A percentile compares a stretch with the other conserved stretches of the same genome.
phyloP scores from a whole-genome alignment of 2,329 filamentous ascomycete genomes.

The Botrytis cinerea region DNA sequence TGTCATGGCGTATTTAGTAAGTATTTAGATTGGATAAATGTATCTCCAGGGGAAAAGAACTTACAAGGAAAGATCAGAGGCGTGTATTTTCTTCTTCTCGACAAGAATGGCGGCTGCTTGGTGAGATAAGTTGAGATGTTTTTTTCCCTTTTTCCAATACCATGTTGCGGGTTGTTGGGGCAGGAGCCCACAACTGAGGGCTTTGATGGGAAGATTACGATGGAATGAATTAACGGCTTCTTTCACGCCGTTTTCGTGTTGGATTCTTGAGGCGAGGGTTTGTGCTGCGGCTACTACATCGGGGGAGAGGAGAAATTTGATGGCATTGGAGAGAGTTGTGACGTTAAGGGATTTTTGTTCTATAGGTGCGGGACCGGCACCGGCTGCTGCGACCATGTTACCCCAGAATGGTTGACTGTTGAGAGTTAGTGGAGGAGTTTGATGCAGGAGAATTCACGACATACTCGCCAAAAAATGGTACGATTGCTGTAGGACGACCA shows the following conservation, averaged over 20 bases:
- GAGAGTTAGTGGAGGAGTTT: not conserved
- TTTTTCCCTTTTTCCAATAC: slow-evolving; percentile 48
- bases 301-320: slow-evolving; percentile 64
- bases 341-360: slow-evolving; percentile 67
- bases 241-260: slow-evolving; percentile 57
- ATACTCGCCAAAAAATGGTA: slow-evolving; percentile 70
- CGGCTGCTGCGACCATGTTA: slow-evolving; percentile 62
- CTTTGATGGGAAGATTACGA: slow-evolving; percentile 61
- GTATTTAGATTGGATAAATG: not conserved
- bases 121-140: slow-evolving; percentile 60
- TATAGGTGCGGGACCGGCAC: slow-evolving; percentile 66
- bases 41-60: not conserved
- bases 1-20: not conserved
- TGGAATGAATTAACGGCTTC: slow-evolving; percentile 59
- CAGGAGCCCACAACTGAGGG: slow-evolving; percentile 59
- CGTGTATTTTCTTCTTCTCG: slow-evolving; percentile 46
- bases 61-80: slow-evolving; percentile 32
- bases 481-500: slow-evolving; percentile 65
- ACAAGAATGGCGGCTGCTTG: slow-evolving; percentile 66
- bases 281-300: slow-evolving; percentile 59
- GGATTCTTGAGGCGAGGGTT: slow-evolving; percentile 62
- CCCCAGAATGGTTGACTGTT: slow-evolving; percentile 70
- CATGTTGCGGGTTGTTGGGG: slow-evolving; percentile 50
- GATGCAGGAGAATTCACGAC: not conserved
- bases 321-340: slow-evolving; percentile 66